Base-by-base conservation (phyloP, 371 early-diverging fungal genomes). In the Mucor lusitanicus region DNA sequence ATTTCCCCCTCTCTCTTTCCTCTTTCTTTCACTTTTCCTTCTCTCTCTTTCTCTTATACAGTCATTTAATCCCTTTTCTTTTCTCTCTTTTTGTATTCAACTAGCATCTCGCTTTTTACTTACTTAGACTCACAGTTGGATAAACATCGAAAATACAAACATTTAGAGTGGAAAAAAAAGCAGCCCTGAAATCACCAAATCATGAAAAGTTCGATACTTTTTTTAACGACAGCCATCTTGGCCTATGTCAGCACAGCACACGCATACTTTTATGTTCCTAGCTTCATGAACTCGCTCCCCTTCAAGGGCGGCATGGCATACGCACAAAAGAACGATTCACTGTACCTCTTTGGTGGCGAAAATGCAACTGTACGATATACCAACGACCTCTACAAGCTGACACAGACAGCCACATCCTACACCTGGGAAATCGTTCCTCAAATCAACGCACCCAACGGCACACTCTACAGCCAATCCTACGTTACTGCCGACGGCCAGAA, bases 261-360 rank as follows among this genome's bases (percentile, higher is more conserved):
- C 61, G 75, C 68, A 6, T 77, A 72, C 63, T 71, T 77, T 55
- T 65, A 74, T 68, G 72, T 67, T 11, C 64, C 70, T 39, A 62
- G 61, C 21, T 65, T 69, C 32, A 68, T 67, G 65, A 65, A 67
- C 37, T 27, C 40, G 3, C 67, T 74, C 35, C 76, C 76, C 4
- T 76, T 73, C 57, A 73, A 61, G 55, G 74, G 69, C 28, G 76
- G 68, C 37, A 73, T 70, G 73, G 66, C 71, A 30, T 61, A 56
- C 19, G 73, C 73, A 21, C 73, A 73, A 70, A 65, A 54, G n/a
- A 71, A 68, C 33, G 50, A 63, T 13, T 68, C 68, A 17, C 59
- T 76, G n/a, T 65, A 65, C 37, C 40, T 73, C 15, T 76, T 68
- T 66, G 76, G 76, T 55, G 76, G 76, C 28, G 76, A 76, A 63